phyloP scores from a whole-genome alignment of 768 basidiomycete genomes.

The Lentinula guzmanii region DNA sequence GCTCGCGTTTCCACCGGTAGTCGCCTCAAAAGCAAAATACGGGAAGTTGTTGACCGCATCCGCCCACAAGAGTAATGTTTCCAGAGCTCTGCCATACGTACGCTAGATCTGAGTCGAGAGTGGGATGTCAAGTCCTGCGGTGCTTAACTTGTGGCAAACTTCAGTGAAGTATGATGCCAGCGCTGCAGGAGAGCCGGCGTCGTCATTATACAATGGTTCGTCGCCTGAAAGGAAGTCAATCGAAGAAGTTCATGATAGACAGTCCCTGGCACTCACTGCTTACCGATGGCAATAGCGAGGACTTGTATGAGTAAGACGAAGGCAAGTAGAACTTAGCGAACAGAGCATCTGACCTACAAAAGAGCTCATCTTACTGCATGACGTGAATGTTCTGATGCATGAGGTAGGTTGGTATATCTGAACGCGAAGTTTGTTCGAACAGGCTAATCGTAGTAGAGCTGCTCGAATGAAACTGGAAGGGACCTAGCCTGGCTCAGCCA shows the following conservation, averaged over 20 bases:
- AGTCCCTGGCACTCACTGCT: not conserved
- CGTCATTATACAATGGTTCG: slow-evolving; percentile 11
- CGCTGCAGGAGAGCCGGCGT: slow-evolving; percentile 10
- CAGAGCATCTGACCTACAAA: too few species aligned
- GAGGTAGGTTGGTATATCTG: too few species aligned
- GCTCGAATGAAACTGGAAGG: too few species aligned
- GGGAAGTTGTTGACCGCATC: slow-evolving; percentile 8
- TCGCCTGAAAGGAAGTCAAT: slow-evolving; percentile 7
- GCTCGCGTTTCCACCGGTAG: slow-evolving; percentile 7
- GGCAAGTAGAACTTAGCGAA: too few species aligned
- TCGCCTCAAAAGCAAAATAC: slow-evolving; percentile 12
- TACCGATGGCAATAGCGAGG: slow-evolving; percentile 12
- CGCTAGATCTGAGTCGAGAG: slow-evolving; percentile 11
- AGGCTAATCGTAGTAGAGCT: too few species aligned
- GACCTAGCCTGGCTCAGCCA: too few species aligned
- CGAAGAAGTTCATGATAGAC: not conserved
- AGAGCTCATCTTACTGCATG: too few species aligned
- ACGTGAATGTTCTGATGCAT: too few species aligned
- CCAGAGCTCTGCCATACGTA: slow-evolving; percentile 11
- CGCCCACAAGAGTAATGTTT: slow-evolving; percentile 6
- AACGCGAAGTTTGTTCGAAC: too few species aligned
- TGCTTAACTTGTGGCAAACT: slow-evolving; percentile 9
- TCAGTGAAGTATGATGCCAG: slow-evolving; percentile 10
- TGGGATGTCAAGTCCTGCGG: slow-evolving; percentile 10
- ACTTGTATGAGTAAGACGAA: not conserved